Evolutionary conservation across 805 yeast genomes (phyloP).

Genomic region (Candida tammaniensis): DNA sequence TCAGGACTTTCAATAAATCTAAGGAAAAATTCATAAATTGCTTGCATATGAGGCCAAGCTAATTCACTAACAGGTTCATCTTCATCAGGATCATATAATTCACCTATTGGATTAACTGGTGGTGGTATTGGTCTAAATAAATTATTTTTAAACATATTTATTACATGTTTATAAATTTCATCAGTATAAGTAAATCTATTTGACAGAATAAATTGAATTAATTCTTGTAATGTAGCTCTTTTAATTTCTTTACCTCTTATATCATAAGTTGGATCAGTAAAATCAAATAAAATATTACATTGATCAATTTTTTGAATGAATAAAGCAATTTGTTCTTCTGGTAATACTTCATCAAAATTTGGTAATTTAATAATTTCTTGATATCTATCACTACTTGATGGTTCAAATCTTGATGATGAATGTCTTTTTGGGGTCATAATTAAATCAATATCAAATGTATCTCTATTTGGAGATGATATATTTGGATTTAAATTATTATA

Average conservation of each 20-base stretch:
- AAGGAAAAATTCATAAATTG: constrained; percentile 90
- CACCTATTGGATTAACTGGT: constrained; percentile 96
- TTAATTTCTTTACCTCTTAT: constrained; percentile 91
- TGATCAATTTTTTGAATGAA: constrained; percentile 89
- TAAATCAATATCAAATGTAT: constrained; percentile 72
- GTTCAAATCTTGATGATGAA: constrained; percentile 87
- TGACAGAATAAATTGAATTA: constrained; percentile 81
- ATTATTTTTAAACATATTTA: constrained; percentile 84
- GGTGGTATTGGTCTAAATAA: constrained; percentile 97
- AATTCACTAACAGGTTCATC: constrained; percentile 96
- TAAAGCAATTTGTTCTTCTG: constrained; percentile 73
- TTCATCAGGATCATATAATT: constrained; percentile 95
- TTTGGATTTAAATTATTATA: constrained; percentile 22
- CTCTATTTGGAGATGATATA: constrained; percentile 60
- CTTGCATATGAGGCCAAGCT: constrained; percentile 99
- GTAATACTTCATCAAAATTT: constrained; percentile 77
- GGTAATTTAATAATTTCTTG: constrained; percentile 71
- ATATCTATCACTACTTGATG: constrained; percentile 44
- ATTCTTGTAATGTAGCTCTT: constrained; percentile 80
- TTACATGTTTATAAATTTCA: constrained; percentile 84
- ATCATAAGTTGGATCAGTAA: constrained; percentile 88
- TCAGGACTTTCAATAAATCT: constrained; percentile 93
- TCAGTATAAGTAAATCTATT: constrained; percentile 85
- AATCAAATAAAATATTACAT: constrained; percentile 92
- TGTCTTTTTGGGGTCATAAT: constrained; percentile 83